Conservation (phyloP, 768 basidiomycete genomes). For the Coprinellus aureogranulatus region DNA sequence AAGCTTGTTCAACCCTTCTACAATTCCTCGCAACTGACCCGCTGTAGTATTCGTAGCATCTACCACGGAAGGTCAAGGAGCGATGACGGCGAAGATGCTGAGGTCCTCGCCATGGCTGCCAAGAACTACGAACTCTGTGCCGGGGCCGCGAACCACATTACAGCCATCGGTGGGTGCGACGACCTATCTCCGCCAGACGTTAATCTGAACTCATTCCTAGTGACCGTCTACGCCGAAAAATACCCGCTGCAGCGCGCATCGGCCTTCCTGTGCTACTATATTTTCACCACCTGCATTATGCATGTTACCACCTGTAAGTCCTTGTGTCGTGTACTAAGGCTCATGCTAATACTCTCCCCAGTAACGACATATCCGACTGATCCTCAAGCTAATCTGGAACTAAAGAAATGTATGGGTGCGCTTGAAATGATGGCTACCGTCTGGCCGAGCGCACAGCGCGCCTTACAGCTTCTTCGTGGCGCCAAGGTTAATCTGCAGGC, state of each 20-base stretch:
- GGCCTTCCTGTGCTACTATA: conserved; percentile 74
- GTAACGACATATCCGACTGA: conserved; percentile 66
- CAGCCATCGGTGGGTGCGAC: conserved; percentile 52
- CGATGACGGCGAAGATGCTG: conserved; percentile 48
- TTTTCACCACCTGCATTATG: conserved; percentile 80
- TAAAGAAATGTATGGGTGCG: conserved; percentile 65
- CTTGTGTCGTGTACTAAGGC: neutral
- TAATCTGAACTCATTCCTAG: conserved; percentile 27
- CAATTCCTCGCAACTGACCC: conserved; percentile 10
- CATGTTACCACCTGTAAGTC: conserved; percentile 69
- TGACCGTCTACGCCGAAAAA: conserved; percentile 57
- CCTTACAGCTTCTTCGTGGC: conserved; percentile 68
- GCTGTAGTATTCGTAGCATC: conserved; percentile 40
- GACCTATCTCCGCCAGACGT: neutral
- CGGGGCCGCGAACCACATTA: conserved; percentile 76
- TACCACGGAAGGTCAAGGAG: conserved; percentile 37
- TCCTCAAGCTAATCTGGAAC: conserved; percentile 64
- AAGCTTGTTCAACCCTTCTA: conserved; percentile 36
- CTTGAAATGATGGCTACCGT: conserved; percentile 63
- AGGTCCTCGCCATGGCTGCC: conserved; percentile 51
- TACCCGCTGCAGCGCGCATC: conserved; percentile 61
- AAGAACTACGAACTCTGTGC: conserved; percentile 74
- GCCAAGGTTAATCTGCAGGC: conserved; percentile 42
- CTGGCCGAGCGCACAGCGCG: conserved; percentile 78
- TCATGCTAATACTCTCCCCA: conserved; percentile 20